These are phyloP conservation scores for Scutellaria barbata DNA, from an alignment of 257 asterid genomes.

Conservation along the genomic window DNA sequence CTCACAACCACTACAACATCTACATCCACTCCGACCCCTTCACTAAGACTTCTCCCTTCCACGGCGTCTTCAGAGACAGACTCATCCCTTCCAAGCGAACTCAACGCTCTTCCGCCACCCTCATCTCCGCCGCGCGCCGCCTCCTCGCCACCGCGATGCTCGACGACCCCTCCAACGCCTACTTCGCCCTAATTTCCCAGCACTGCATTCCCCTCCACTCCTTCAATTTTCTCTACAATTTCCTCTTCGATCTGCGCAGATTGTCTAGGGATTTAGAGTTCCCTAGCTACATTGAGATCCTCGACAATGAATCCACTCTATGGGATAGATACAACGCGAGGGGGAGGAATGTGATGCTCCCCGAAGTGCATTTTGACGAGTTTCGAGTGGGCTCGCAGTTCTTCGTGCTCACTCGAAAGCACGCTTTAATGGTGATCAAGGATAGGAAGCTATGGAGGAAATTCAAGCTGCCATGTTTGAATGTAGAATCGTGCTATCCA, in stretches of 20 bases:
- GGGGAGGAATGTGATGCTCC: conserved; percentile 73
- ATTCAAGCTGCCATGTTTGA: conserved; percentile 72
- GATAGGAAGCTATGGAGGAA: conserved; percentile 88
- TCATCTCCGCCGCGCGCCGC: conserved; percentile 57
- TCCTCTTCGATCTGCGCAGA: conserved; percentile 63
- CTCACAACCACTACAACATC: conserved; percentile 59
- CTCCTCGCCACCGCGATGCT: conserved; percentile 59
- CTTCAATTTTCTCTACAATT: conserved; percentile 50
- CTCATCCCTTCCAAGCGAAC: conserved; percentile 78
- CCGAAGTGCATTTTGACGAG: conserved; percentile 69
- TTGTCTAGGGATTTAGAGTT: conserved; percentile 51
- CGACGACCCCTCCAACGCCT: conserved; percentile 50
- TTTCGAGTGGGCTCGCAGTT: conserved; percentile 88
- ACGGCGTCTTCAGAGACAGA: conserved; percentile 58
- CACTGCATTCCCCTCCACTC: conserved; percentile 56
- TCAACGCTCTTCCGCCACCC: conserved; percentile 83
- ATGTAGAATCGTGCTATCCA: conserved; percentile 79
- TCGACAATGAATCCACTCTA: conserved; percentile 44
- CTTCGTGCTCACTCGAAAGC: conserved; percentile 67
- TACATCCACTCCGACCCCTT: conserved; percentile 86
- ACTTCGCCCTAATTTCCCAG: conserved; percentile 56
- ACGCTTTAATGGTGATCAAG: conserved; percentile 73
- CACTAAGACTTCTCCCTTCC: conserved; percentile 43
- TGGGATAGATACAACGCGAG: conserved; percentile 75
- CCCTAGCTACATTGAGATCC: conserved; percentile 56